phyloP scores from a whole-genome alignment of 345 rosid species.

The Eucalyptus sideroxylon region DNA sequence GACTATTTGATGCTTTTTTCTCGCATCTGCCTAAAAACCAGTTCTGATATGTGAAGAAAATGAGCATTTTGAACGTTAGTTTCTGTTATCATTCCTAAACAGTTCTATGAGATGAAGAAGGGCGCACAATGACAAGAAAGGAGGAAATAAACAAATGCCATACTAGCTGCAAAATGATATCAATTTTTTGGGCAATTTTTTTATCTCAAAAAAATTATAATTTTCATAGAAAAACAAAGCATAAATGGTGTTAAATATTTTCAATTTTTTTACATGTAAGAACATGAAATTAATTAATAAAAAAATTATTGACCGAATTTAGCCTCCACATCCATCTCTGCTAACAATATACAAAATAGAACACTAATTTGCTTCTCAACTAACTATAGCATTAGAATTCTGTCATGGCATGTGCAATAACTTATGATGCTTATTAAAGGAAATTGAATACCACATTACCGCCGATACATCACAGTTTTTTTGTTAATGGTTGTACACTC shows the following conservation, averaged over 20 bases:
- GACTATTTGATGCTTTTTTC: neutral
- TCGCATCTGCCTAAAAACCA: neutral
- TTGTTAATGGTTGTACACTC: neutral
- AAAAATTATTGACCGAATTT: neutral
- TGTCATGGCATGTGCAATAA: neutral
- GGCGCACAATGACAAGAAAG: neutral
- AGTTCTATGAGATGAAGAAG: neutral
- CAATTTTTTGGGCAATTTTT: neutral
- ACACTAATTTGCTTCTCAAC: neutral
- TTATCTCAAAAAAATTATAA: neutral
- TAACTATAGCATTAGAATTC: neutral
- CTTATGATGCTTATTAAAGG: neutral
- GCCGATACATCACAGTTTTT: neutral
- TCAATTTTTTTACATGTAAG: neutral
- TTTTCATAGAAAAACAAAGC: neutral
- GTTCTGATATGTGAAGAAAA: neutral
- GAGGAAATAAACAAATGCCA: neutral
- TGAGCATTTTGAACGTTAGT: neutral
- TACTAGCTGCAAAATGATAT: neutral
- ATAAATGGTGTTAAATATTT: neutral
- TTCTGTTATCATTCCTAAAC: neutral
- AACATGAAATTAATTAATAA: neutral
- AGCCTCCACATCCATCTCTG: neutral
- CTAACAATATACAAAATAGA: neutral
- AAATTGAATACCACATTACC: neutral